Evolutionary conservation across 139 green algal species (phyloP).

Genomic region (Zygnema cylindricum): DNA sequence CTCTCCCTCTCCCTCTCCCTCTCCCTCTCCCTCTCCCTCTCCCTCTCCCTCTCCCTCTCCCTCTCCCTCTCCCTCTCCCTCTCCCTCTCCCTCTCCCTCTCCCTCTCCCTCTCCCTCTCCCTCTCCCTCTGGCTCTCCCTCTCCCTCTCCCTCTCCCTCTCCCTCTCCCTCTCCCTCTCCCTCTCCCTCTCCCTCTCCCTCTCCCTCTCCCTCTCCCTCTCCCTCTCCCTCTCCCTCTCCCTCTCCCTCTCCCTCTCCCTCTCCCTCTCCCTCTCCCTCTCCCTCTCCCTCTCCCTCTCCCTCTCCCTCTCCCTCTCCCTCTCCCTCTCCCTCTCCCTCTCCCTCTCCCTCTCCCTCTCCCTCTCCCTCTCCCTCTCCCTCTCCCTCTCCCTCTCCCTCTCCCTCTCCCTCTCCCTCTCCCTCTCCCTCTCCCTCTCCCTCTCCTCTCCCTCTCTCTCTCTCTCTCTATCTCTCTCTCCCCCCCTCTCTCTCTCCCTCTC

Average conservation of each 20-base stretch:
- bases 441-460: too few relatives aligned
- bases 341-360: not conserved
- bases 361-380: not conserved
- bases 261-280: too few relatives aligned
- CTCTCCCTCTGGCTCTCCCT: not conserved
- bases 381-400: not conserved
- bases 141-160: not conserved
- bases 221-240: not conserved
- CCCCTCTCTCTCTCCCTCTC: not conserved
- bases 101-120: not conserved
- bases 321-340: not conserved
- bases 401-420: not conserved
- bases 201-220: not conserved
- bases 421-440: not conserved
- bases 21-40: not conserved
- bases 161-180: not conserved
- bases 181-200: not conserved
- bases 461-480: too few relatives aligned
- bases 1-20: not conserved
- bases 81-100: not conserved
- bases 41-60: not conserved
- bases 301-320: not conserved
- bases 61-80: not conserved
- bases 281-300: too few relatives aligned
- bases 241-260: not conserved